Percentiles rank a stretch among this genome's conserved stretches.
These are phyloP conservation scores for Tulasnella sp. DNA, from an alignment of 768 basidiomycete genomes.

Conservation along the genomic window DNA sequence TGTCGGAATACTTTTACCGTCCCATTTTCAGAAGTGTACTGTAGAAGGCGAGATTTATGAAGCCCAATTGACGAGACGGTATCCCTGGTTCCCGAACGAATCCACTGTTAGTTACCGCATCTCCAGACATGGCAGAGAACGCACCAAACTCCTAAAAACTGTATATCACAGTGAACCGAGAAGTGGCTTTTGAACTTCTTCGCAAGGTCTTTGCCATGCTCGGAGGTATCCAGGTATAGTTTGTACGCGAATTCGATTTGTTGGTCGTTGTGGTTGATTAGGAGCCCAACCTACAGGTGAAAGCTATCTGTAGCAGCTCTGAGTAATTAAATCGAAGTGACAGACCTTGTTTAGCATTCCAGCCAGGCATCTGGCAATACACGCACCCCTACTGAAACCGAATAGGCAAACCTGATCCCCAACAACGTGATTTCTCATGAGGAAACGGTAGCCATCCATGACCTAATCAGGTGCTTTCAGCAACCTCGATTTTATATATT, in stretches of 20 bases:
- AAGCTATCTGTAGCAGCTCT: no score
- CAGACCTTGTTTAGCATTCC: constrained; percentile 32
- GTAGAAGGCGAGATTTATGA: no score
- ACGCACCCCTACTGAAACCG: constrained; percentile 30
- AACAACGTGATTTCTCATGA: constrained; percentile 1
- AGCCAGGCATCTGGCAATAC: constrained; percentile 34
- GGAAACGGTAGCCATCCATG: constrained; percentile 32
- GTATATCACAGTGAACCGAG: constrained; percentile 35
- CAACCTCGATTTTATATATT: no score
- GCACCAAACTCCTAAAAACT: constrained; percentile 39
- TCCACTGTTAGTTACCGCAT: no score
- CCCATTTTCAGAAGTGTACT: no score
- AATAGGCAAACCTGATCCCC: constrained; percentile 17
- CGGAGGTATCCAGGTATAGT: constrained; percentile 17
- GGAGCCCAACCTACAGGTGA: constrained; percentile 22
- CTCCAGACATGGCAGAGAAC: no score
- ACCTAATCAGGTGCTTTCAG: not conserved
- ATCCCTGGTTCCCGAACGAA: no score
- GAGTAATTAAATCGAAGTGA: no score
- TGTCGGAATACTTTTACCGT: no score
- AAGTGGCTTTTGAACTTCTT: constrained; percentile 38
- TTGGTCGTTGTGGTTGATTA: constrained; percentile 21
- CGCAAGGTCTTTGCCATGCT: constrained; percentile 29
- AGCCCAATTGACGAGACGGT: no score
- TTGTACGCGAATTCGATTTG: constrained; percentile 26